Evolutionary conservation across 345 rosid species (phyloP).

Genomic region (Salix caprea): DNA sequence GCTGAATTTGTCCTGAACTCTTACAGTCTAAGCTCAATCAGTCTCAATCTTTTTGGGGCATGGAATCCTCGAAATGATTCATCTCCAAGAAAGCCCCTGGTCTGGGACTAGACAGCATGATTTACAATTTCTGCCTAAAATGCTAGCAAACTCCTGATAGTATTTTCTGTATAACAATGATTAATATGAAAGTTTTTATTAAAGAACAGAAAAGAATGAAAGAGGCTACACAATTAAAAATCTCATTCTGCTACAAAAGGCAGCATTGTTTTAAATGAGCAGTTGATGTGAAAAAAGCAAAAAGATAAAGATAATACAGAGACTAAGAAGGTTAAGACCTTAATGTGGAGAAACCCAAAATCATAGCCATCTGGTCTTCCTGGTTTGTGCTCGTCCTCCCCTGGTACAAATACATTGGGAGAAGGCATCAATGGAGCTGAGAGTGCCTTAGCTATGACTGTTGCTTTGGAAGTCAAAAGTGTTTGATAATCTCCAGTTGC

Average conservation of each 20-base stretch:
- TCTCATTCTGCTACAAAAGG: neutral
- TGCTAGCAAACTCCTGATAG: neutral
- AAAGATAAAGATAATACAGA: neutral
- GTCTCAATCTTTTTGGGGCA: neutral
- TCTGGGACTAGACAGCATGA: neutral
- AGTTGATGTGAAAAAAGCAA: neutral
- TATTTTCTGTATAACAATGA: neutral
- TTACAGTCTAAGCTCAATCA: neutral
- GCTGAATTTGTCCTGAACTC: neutral
- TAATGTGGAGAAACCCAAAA: conserved; percentile 90
- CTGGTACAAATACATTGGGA: conserved; percentile 79
- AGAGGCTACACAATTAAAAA: neutral
- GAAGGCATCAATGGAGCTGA: conserved; percentile 59
- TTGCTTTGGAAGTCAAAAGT: conserved; percentile 75
- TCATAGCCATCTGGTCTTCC: conserved; percentile 81
- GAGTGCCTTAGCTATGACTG: conserved; percentile 73
- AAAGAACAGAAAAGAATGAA: neutral
- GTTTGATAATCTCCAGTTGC: conserved; percentile 94
- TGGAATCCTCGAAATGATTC: neutral
- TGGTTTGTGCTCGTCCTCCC: conserved; percentile 72
- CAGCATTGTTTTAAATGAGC: neutral
- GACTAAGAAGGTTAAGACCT: conserved; percentile 41
- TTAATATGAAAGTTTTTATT: neutral
- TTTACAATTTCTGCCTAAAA: neutral
- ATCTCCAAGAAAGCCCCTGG: neutral